A percentile compares a stretch with the other conserved stretches of the same genome.
Conservation (phyloP, 441 rosid genomes). For the Macaranga tanarius region DNA sequence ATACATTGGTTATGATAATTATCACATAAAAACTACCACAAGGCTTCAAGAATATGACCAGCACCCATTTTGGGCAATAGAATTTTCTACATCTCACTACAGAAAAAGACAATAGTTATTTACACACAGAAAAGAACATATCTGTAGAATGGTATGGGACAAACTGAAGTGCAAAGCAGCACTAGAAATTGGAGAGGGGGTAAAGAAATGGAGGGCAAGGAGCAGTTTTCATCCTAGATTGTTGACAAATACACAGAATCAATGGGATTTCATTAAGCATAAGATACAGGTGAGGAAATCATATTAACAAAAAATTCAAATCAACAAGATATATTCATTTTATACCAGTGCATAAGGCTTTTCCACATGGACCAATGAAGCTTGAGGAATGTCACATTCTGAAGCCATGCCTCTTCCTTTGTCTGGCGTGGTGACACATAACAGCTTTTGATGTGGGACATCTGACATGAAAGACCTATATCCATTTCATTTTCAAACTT, state of each 20-base stretch:
- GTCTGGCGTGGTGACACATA: conserved; percentile 45
- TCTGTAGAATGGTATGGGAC: not conserved
- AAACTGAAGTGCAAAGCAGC: not conserved
- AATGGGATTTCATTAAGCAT: not conserved
- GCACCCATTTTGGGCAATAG: not conserved
- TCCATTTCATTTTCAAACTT: conserved; percentile 1
- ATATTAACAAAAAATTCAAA: not conserved
- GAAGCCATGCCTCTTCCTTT: conserved; percentile 87
- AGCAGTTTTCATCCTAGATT: not conserved
- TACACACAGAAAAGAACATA: not conserved
- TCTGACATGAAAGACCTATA: conserved; percentile 35
- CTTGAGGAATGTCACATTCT: conserved; percentile 57
- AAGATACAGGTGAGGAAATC: not conserved
- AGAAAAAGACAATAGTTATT: not conserved
- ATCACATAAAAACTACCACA: not conserved
- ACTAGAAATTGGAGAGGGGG: not conserved
- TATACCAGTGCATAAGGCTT: conserved; percentile 72
- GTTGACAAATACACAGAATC: not conserved
- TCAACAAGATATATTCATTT: conserved; percentile 10
- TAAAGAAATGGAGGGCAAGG: not conserved
- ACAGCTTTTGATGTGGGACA: conserved; percentile 42
- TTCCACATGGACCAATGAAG: conserved; percentile 69
- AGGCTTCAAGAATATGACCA: not conserved
- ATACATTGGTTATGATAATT: not conserved
- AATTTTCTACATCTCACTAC: not conserved